Evolutionary conservation across 73 alveolate species (phyloP).

Genomic region (Paramecium sexaurelia): DNA sequence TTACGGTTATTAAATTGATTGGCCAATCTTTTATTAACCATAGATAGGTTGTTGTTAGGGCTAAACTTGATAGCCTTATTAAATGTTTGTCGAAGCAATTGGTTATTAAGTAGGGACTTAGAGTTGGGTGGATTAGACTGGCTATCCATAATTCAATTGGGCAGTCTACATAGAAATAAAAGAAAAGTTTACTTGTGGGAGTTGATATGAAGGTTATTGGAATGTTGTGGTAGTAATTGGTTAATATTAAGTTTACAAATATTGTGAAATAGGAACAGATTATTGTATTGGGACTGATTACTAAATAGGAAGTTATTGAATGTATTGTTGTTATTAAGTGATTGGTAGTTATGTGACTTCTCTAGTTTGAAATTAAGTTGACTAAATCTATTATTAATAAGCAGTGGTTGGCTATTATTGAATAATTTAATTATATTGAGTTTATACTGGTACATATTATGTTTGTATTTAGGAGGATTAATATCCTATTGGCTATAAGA

Average conservation of each 20-base stretch:
- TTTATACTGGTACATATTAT: neutral
- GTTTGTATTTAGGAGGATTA: neutral
- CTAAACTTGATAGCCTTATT: neutral
- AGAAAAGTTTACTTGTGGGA: neutral
- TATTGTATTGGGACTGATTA: neutral
- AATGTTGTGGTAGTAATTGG: neutral
- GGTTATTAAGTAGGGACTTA: neutral
- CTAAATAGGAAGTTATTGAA: neutral
- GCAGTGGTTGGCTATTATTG: neutral
- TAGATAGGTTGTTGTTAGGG: neutral
- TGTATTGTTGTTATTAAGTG: neutral
- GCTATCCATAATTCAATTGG: neutral
- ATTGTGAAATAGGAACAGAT: neutral
- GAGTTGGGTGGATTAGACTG: neutral
- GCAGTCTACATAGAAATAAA: neutral
- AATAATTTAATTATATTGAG: neutral
- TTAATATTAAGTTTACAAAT: neutral
- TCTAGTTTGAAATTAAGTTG: neutral
- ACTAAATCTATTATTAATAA: neutral
- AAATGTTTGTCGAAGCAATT: neutral
- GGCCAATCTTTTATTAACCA: neutral
- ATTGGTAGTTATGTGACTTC: neutral
- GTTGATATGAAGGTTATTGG: neutral
- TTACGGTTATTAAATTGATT: neutral
- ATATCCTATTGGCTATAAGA: constrained; percentile 1